A percentile compares a stretch with the other conserved stretches of the same genome.
phyloP scores from a whole-genome alignment of 495 filamentous ascomycete species.

The Hyphodiscus hymeniophilus region DNA sequence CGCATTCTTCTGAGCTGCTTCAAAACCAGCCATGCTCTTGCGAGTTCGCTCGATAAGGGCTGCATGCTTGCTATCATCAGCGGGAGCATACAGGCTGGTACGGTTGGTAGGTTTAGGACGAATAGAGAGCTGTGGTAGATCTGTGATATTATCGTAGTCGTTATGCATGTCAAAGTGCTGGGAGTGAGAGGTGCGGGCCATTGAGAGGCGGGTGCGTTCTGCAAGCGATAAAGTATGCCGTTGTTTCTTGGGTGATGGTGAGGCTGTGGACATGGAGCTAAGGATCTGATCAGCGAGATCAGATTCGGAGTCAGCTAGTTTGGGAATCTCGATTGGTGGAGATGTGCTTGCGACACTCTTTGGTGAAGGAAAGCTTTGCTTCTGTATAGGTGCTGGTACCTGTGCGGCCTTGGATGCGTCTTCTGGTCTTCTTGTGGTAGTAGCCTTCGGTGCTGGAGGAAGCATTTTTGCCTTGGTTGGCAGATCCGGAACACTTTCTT shows the following conservation, averaged over 20 bases:
- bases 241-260: constrained; percentile 45
- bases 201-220: constrained; percentile 43
- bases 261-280: constrained; percentile 37
- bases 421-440: neutral
- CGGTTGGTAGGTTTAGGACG: constrained; percentile 1
- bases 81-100: neutral
- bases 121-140: constrained; percentile 19
- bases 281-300: constrained; percentile 47
- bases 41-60: constrained; percentile 67
- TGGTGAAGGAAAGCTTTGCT: neutral
- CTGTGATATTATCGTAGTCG: constrained; percentile 19
- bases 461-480: too few relatives aligned
- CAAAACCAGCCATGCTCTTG: constrained; percentile 67
- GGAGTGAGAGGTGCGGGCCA: constrained; percentile 32
- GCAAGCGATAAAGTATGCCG: constrained; percentile 43
- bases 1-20: constrained; percentile 41
- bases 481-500: neutral
- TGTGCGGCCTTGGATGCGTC: neutral
- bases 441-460: neutral
- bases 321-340: neutral
- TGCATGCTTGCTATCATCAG: constrained; percentile 7
- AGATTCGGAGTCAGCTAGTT: constrained; percentile 25
- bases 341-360: neutral
- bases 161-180: constrained; percentile 26
- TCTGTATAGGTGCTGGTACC: neutral